Base-by-base conservation (phyloP, 805 yeast genomes). In the Hanseniaspora lindneri region DNA sequence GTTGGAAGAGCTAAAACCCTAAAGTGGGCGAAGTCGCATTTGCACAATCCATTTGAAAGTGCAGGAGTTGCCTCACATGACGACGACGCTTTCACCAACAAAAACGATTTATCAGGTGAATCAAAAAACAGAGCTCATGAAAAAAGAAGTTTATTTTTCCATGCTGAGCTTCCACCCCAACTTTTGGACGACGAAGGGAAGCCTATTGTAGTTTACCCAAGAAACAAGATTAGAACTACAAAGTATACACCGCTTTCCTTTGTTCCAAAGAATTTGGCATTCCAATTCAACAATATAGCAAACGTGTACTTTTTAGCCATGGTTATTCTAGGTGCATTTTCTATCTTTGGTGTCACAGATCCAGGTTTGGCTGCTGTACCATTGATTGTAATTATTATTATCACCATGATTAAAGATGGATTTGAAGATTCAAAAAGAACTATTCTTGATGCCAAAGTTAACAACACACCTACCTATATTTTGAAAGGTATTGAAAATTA, bases 211-310 rank as follows among this genome's bases (percentile, higher is more conserved):
- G 60, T 64, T n/a, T 89, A 83, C 60, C 78, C 94, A 10, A 74
- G 96, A 53, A 89, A 89, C 69, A 88, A 92, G 63, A 85, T 92
- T 56, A 77, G 96, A 68, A 87, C 97, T 0, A 86, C 98, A 2
- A 89, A 86, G 67, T 89, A 89, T 64, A 89, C 96, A 2, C 96
- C 97, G 5, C 60, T 92, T 40, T 70, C 86, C 8, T 89, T 89
- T 59, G 54, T 92, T 27, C 97, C 97, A 2, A 87, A 87, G 62
- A 87, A 89, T 65, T 63, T 89, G 41, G 63, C 66, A 40, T 72
- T 75, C 54, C 97, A 92, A 67, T 88, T 88, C 64, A 77, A 75
- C 55, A 89, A 88, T 62, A 76, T 88, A 53, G 98, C 98, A 39
- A 89, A 89, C 65, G 68, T 85, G 44, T 89, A 87, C 68, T 89